Evolutionary conservation across 805 yeast genomes (phyloP).

Genomic region (Monosporozyma aerobia): DNA sequence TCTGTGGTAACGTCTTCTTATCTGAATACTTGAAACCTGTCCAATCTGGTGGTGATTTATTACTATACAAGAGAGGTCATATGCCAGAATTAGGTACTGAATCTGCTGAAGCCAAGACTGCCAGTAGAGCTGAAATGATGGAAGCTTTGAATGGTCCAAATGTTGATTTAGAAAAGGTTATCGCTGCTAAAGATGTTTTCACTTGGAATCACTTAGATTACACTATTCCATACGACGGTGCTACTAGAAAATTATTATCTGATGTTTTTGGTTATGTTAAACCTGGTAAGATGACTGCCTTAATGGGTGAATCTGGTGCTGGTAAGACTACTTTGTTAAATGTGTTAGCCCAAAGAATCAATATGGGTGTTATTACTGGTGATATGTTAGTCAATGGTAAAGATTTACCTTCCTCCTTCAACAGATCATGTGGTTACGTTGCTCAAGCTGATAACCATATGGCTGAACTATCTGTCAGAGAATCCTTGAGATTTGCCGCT

Average conservation of each 20-base stretch:
- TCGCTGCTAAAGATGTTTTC: conserved; percentile 43
- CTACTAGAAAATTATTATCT: conserved; percentile 45
- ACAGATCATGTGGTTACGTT: conserved; percentile 70
- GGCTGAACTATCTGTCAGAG: conserved; percentile 62
- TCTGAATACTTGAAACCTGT: conserved; percentile 32
- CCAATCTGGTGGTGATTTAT: conserved; percentile 34
- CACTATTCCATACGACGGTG: conserved; percentile 52
- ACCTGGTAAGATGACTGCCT: conserved; percentile 74
- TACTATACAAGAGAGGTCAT: conserved; percentile 38
- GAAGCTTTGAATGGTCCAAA: conserved; percentile 26
- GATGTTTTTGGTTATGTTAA: conserved; percentile 63
- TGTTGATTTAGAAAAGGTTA: conserved; percentile 26
- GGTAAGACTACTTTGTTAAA: conserved; percentile 75
- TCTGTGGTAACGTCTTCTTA: conserved; percentile 28
- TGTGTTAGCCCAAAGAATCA: conserved; percentile 61
- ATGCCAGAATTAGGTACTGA: conserved; percentile 30
- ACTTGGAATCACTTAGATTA: conserved; percentile 67
- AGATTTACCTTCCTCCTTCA: conserved; percentile 51
- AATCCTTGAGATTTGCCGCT: conserved; percentile 64
- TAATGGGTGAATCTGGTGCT: conserved; percentile 85
- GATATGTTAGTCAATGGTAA: conserved; percentile 65
- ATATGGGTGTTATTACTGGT: conserved; percentile 63
- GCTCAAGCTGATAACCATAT: conserved; percentile 76
- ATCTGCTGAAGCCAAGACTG: conserved; percentile 31
- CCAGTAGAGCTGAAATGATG: conserved; percentile 34